phyloP scores from a whole-genome alignment of 148 eudicot genomes.

The Nepenthes mirabilis region DNA sequence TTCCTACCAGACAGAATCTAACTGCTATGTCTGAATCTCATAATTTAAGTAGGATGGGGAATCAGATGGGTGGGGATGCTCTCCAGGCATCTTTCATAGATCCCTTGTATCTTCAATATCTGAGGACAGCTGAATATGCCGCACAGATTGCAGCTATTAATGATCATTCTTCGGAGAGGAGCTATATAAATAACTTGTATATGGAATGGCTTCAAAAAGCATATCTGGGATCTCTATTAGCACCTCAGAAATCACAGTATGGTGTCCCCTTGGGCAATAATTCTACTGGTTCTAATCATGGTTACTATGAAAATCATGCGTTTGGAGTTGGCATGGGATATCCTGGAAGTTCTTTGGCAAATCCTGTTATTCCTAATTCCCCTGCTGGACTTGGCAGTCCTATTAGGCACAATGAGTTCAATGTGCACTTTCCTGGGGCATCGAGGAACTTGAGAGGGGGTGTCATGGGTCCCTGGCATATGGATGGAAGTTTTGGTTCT shows the following conservation, averaged over 20 bases:
- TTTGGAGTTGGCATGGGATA: slow-evolving; percentile 79
- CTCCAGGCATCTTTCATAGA: slow-evolving; percentile 54
- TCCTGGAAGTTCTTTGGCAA: slow-evolving; percentile 77
- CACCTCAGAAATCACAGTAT: slow-evolving; percentile 76
- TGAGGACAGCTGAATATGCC: slow-evolving; percentile 66
- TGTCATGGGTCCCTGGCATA: slow-evolving; percentile 71
- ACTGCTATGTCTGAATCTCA: slow-evolving; percentile 28
- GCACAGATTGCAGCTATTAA: slow-evolving; percentile 50
- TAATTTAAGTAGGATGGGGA: slow-evolving; percentile 37
- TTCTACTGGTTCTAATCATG: slow-evolving; percentile 50
- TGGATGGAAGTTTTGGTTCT: slow-evolving; percentile 62
- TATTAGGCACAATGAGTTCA: slow-evolving; percentile 60
- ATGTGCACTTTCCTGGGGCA: slow-evolving; percentile 42
- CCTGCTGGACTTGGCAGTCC: slow-evolving; percentile 86
- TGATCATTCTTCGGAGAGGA: slow-evolving; percentile 61
- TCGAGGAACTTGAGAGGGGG: slow-evolving; percentile 65
- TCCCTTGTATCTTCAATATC: slow-evolving; percentile 75
- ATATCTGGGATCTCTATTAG: slow-evolving; percentile 47
- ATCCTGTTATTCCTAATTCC: slow-evolving; percentile 62
- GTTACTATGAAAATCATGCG: slow-evolving; percentile 63
- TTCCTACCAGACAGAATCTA: slow-evolving; percentile 31
- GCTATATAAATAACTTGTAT: slow-evolving; percentile 39
- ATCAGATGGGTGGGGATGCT: slow-evolving; percentile 40
- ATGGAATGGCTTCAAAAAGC: slow-evolving; percentile 73
- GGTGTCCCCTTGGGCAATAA: slow-evolving; percentile 45